Evolutionary conservation across 1,284 basidiomycete species (phyloP).

Genomic region (Somion occarium): DNA sequence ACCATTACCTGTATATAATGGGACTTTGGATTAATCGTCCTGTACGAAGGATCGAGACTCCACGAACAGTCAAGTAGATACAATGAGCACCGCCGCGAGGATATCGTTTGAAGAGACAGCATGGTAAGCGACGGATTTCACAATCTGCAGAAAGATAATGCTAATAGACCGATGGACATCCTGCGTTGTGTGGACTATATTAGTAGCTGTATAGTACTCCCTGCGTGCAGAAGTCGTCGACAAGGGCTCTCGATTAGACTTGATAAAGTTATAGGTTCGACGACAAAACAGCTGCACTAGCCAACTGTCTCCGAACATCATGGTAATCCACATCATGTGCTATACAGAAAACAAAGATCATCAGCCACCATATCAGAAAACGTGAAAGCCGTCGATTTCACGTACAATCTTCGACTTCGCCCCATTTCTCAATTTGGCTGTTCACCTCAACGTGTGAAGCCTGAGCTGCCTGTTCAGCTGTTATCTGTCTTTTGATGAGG

Average conservation of each 20-base stretch:
- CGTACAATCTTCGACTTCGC: conserved; percentile 98
- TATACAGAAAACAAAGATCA: conserved; percentile 25
- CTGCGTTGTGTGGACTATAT: too few species aligned
- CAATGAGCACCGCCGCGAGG: too few species aligned
- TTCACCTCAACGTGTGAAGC: conserved; percentile 92
- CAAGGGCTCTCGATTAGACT: neutral
- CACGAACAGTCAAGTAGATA: too few species aligned
- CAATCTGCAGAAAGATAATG: too few species aligned
- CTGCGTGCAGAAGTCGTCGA: too few species aligned
- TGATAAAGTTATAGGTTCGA: conserved; percentile 19
- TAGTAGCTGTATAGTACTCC: too few species aligned
- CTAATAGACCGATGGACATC: conserved; percentile 1
- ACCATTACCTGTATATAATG: too few species aligned
- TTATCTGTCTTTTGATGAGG: conserved; percentile 71
- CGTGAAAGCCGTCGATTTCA: conserved; percentile 16
- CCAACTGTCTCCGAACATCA: conserved; percentile 85
- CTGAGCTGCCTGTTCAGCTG: conserved; percentile 80
- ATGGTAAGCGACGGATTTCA: neutral
- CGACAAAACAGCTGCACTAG: conserved; percentile 66
- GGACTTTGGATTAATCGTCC: too few species aligned
- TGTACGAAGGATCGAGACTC: too few species aligned
- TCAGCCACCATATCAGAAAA: conserved; percentile 1
- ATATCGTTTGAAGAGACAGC: neutral
- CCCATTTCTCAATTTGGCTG: conserved; percentile 95
- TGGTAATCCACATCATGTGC: conserved; percentile 97